Percentiles rank a stretch among this genome's conserved stretches.
These are phyloP conservation scores for Alternaria sp. DNA, from an alignment of 2,329 filamentous ascomycete genomes.

Conservation along the genomic window DNA sequence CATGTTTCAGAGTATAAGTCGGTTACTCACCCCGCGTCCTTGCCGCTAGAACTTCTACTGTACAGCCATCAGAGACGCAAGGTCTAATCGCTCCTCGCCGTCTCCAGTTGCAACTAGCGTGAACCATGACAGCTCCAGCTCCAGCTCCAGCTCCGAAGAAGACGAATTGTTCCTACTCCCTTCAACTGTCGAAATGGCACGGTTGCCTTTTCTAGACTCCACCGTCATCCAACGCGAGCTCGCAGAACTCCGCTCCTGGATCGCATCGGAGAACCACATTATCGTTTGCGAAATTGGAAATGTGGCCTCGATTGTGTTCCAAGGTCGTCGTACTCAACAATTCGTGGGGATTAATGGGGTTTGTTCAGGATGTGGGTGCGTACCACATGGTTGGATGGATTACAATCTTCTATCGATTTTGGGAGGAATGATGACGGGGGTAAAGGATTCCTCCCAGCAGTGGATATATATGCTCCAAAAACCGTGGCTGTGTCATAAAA, in stretches of 20 bases:
- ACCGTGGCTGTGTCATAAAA: neutral
- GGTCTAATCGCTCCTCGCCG: neutral
- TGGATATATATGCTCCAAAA: neutral
- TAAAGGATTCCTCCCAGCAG: neutral
- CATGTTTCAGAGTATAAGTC: too few relatives aligned
- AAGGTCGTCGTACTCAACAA: neutral
- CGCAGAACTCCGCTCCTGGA: neutral
- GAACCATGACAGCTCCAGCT: too few relatives aligned
- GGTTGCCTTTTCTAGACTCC: neutral
- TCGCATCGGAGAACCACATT: neutral
- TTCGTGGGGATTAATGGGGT: neutral
- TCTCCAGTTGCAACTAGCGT: neutral
- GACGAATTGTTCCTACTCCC: neutral
- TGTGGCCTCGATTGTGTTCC: neutral
- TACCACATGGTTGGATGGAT: neutral
- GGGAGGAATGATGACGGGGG: neutral
- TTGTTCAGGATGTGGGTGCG: neutral
- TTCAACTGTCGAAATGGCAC: neutral
- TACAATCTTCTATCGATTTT: neutral
- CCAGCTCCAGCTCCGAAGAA: neutral
- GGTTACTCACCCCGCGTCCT: too few relatives aligned
- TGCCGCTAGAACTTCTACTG: too few relatives aligned
- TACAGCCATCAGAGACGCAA: too few relatives aligned
- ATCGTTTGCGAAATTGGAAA: neutral
- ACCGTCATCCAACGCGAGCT: neutral